These are phyloP conservation scores for Neonectria coccinea DNA, from an alignment of 2,329 filamentous ascomycete species.

Conservation along the genomic window DNA sequence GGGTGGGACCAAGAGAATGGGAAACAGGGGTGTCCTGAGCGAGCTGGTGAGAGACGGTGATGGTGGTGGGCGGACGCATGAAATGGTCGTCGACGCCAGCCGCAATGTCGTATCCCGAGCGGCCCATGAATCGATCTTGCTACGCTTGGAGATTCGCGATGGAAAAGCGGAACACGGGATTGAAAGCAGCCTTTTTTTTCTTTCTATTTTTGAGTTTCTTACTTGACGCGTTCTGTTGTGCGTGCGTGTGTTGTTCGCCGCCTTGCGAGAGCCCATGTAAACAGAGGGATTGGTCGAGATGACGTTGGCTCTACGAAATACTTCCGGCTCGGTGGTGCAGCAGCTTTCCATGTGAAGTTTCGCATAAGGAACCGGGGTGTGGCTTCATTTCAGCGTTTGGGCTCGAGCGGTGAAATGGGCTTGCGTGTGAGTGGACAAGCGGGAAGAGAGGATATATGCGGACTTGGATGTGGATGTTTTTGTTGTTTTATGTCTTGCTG, in stretches of 20 bases:
- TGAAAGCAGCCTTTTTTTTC: neutral
- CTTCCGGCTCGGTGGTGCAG: neutral
- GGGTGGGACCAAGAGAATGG: neutral
- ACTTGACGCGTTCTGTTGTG: neutral
- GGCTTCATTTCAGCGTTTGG: slow-evolving; percentile 25
- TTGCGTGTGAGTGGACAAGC: slow-evolving; percentile 7
- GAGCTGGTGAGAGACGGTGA: neutral
- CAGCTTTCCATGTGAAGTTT: slow-evolving; percentile 27
- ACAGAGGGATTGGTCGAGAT: slow-evolving; percentile 16
- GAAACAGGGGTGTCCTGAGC: slow-evolving; percentile 15
- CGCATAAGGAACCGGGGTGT: slow-evolving; percentile 22
- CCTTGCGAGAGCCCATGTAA: slow-evolving; percentile 19
- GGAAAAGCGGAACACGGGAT: slow-evolving; percentile 12
- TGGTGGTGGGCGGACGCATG: slow-evolving; percentile 3
- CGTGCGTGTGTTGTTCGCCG: slow-evolving; percentile 2
- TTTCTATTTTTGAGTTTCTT: slow-evolving; percentile 11
- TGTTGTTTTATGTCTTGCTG: neutral
- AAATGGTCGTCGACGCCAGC: neutral
- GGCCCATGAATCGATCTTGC: slow-evolving; percentile 13
- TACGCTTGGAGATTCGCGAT: slow-evolving; percentile 5
- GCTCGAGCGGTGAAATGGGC: slow-evolving; percentile 19
- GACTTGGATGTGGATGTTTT: slow-evolving; percentile 8
- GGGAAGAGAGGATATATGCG: neutral
- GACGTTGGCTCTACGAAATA: slow-evolving; percentile 13
- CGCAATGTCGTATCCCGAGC: slow-evolving; percentile 13